phyloP scores from a whole-genome alignment of 2,329 filamentous ascomycete genomes.

The Amylocarpus encephaloides region DNA sequence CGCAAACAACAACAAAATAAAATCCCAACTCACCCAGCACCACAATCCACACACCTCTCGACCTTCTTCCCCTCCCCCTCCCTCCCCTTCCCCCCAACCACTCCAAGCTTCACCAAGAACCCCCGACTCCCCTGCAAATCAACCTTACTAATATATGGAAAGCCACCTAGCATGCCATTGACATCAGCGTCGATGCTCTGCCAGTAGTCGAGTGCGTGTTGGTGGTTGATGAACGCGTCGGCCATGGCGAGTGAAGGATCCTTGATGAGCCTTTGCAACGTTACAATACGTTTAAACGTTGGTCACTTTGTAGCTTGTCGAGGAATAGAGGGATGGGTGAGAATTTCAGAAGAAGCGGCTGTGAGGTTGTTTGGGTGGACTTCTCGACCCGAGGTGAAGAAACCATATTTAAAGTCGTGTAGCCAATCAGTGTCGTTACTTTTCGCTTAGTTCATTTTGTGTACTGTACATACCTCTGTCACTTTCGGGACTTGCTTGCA shows the following conservation, averaged over 20 bases:
- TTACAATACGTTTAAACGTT: no score
- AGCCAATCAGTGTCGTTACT: no score
- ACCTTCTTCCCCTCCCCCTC: conserved; percentile 27
- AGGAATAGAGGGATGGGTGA: no score
- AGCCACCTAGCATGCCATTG: conserved; percentile 77
- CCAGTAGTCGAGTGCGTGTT: conserved; percentile 40
- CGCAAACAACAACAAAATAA: neutral
- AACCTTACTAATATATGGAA: conserved; percentile 58
- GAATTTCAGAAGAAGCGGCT: no score
- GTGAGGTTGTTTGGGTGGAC: no score
- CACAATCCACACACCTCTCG: conserved; percentile 34
- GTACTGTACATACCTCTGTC: no score
- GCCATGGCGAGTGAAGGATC: conserved; percentile 12
- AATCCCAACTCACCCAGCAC: conserved; percentile 32
- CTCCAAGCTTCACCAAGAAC: conserved; percentile 61
- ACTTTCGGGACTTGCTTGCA: no score
- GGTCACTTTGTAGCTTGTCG: no score
- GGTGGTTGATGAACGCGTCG: conserved; percentile 29
- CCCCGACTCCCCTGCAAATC: conserved; percentile 65
- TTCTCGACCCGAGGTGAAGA: no score
- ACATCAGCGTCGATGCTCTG: conserved; percentile 44
- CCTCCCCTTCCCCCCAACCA: conserved; percentile 23
- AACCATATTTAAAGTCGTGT: no score
- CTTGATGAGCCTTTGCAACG: neutral
- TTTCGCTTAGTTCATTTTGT: no score